Percentiles rank a stretch among this genome's conserved stretches.
These are phyloP conservation scores for Hortiboletus flavorubellus DNA, from an alignment of 768 basidiomycete genomes.

Conservation along the genomic window DNA sequence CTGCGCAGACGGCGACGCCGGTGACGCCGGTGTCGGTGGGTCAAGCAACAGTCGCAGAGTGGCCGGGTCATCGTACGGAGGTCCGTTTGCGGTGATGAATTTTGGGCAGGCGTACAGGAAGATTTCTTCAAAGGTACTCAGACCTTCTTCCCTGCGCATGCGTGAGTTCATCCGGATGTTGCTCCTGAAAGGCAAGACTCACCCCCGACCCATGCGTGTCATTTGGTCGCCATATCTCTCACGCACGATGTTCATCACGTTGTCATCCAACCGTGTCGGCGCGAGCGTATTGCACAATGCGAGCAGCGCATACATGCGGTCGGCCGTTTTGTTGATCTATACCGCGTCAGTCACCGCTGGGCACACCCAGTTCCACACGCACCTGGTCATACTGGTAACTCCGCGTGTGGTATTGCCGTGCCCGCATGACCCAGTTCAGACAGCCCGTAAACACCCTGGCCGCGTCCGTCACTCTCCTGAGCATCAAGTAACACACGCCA, in stretches of 20 bases:
- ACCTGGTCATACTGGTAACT: conserved; percentile 97
- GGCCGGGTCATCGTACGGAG: conserved; percentile 82
- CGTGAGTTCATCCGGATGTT: not conserved
- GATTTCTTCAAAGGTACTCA: conserved; percentile 50
- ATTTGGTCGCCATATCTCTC: conserved; percentile 94
- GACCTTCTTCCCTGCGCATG: conserved; percentile 56
- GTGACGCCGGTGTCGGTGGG: conserved; percentile 35
- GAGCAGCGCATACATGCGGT: conserved; percentile 96
- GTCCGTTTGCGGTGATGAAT: conserved; percentile 92
- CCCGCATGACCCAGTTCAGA: conserved; percentile 92
- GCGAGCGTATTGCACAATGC: conserved; percentile 92
- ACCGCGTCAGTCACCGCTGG: not conserved
- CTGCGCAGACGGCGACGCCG: conserved; percentile 21
- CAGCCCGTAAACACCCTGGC: conserved; percentile 91
- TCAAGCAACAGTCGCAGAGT: conserved; percentile 51
- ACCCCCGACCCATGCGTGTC: conserved; percentile 80
- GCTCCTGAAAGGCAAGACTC: conserved; percentile 34
- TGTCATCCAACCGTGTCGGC: conserved; percentile 90
- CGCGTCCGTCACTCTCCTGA: conserved; percentile 92
- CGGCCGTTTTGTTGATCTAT: conserved; percentile 95
- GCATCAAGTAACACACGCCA: conserved; percentile 95
- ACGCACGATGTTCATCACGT: conserved; percentile 88
- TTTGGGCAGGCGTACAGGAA: conserved; percentile 95
- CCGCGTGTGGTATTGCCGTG: conserved; percentile 95
- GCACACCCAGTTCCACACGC: conserved; percentile 5